Evolutionary conservation across 345 rosid genomes (phyloP), one percentile per base, ranked within the genome.

Genomic region (Capsella bursapastoris): DNA sequence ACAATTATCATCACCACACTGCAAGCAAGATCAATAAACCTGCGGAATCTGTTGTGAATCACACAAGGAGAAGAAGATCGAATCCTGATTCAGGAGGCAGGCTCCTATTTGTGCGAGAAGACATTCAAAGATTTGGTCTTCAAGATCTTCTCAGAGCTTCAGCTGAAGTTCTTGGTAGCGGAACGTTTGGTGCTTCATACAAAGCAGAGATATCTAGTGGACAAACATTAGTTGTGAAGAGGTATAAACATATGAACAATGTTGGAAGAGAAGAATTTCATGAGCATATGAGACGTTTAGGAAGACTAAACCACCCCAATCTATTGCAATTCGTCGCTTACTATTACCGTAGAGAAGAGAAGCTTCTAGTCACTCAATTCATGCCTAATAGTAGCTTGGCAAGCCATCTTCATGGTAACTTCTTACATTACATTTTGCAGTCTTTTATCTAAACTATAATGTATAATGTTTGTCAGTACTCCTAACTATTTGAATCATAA

Each of bases 91-190:
- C 78, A 29, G 79, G 79, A 16, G 82, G 84, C 22, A 82, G 77
- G 47, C 56, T 90, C 49, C 47, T 75, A 0, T 90, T 90, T 62
- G 56, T 90, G 57, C 74, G 71, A n/a, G 88, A 86, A 1, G 86
- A 90, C 37, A 13, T 80, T 29, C 81, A 76, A 63, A 79, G 57
- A 67, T 88, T 90, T 32, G 97, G 82, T 68, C 69, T 90, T 66
- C 93, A 84, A 51, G 94, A 88, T 66, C 70, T 90, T 79, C 77
- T 90, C 0, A 84, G 71, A 70, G 88, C 92, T 3, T 87, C 94
- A 0, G 97, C 97, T 9, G 92, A 88, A 73, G 89, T 90, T 28
- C 70, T 90, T 66, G 97, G 97, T 22, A 88, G 94, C 47, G 97
- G 97, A 56, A 86, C 88, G 0, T 88, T 87, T 63, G 97, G 97